phyloP scores from a whole-genome alignment of 163 green algal genomes.

The Volvox carteri region DNA sequence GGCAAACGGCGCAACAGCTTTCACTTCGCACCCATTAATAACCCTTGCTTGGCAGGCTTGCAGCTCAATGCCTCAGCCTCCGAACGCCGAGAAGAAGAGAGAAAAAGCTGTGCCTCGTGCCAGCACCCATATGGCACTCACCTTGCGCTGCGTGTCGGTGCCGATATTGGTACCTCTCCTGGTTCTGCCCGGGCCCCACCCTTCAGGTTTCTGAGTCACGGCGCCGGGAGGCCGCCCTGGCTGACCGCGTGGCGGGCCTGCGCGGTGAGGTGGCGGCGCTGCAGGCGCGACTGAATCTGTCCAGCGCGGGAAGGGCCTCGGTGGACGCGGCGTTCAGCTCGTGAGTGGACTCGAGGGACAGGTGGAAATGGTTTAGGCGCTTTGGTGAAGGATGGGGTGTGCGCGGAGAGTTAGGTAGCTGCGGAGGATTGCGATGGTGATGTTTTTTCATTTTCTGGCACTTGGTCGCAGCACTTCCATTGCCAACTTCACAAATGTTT shows the following conservation, averaged over 20 bases:
- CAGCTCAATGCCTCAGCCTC: background rate
- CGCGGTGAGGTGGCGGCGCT: conserved; percentile 26
- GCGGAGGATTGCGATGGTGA: background rate
- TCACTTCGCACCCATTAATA: too few species aligned
- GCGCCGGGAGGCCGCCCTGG: conserved; percentile 9
- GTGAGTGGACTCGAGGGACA: conserved; percentile 9
- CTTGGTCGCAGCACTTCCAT: background rate
- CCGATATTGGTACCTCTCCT: background rate
- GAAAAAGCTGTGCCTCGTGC: background rate
- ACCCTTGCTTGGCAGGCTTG: background rate
- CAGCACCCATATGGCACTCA: background rate
- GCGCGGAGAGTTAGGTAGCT: background rate
- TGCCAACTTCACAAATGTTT: background rate
- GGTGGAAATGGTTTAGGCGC: background rate
- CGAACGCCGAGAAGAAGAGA: too few species aligned
- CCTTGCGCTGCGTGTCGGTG: background rate
- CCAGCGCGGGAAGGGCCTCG: background rate
- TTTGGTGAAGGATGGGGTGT: background rate
- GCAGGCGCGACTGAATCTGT: background rate
- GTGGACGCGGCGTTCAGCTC: conserved; percentile 20
- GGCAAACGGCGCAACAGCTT: too few species aligned
- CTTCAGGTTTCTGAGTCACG: conserved; percentile 5
- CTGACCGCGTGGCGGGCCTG: background rate
- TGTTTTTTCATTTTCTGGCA: background rate
- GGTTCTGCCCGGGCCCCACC: background rate